phyloP scores from a whole-genome alignment of 768 basidiomycete genomes.

The Leucosporidium scottii region DNA sequence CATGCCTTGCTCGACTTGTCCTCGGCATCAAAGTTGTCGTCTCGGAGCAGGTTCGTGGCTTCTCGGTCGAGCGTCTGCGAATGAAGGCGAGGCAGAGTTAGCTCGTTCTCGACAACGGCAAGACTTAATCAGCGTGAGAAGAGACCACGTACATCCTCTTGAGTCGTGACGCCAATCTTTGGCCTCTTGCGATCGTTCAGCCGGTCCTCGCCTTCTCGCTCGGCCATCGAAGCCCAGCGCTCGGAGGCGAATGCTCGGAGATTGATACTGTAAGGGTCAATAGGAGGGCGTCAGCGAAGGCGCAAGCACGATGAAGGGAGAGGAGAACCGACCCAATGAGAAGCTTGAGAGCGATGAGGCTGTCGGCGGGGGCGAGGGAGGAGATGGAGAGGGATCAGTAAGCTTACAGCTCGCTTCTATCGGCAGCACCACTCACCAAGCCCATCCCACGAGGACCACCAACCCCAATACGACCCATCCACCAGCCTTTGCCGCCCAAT shows the following conservation, averaged over 20 bases:
- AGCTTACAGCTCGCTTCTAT: no score
- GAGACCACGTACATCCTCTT: slow-evolving; percentile 30
- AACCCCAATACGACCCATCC: slow-evolving; percentile 12
- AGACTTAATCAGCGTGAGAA: no score
- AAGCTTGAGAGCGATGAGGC: slow-evolving; percentile 59
- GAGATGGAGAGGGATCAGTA: no score
- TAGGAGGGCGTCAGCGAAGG: background rate
- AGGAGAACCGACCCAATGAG: slow-evolving; percentile 58
- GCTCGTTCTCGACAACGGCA: no score
- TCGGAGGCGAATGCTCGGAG: slow-evolving; percentile 43
- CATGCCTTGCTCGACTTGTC: slow-evolving; percentile 6
- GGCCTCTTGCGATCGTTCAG: slow-evolving; percentile 42
- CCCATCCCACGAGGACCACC: slow-evolving; percentile 65
- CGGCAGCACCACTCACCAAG: slow-evolving; percentile 64
- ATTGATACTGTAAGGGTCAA: slow-evolving; percentile 32
- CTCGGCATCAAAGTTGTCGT: slow-evolving; percentile 3
- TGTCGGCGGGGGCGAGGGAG: background rate
- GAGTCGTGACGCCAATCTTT: slow-evolving; percentile 40
- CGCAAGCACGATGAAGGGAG: background rate
- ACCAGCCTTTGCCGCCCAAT: slow-evolving; percentile 5
- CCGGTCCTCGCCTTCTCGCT: slow-evolving; percentile 41
- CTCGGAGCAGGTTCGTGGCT: background rate
- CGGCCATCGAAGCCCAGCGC: slow-evolving; percentile 42
- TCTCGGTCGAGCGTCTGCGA: slow-evolving; percentile 10
- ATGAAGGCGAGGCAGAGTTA: no score